Evolutionary conservation across 306 rosid species (phyloP), one percentile per base, ranked within the genome.

Genomic region (Leucaena leucocephala): DNA sequence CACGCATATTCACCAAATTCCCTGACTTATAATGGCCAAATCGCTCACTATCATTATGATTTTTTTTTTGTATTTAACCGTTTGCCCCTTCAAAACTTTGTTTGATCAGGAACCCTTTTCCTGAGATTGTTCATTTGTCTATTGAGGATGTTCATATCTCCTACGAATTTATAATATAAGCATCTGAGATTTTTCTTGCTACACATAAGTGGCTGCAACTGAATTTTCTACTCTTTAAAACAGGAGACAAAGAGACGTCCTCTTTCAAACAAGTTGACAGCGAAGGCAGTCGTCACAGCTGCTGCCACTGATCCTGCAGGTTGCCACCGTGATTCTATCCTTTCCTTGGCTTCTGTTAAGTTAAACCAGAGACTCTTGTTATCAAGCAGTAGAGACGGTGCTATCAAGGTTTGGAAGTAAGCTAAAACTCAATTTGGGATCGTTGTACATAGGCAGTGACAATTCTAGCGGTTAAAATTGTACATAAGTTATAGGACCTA

Each of bases 291-390:
- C 81, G 88, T 95, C 38, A 88, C 97, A 8, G 96, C 97, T 61
- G 98, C 99, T 82, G 98, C 97, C 50, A 91, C 97, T 10, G 99
- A 95, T 83, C 83, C 96, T 46, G 97, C 92, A 17, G 98, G 98
- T 77, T 93, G 97, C 81, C 99, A 95, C 72, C 92, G 96, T 0
- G 99, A 91, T 77, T 91, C 98, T 54, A 48, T 95, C 76, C 83
- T 90, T 22, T 91, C 97, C 7, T 73, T 95, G 91, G 99, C 96
- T 40, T 91, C 97, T 13, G 89, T 95, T n/a, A 93, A 95, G 97
- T 84, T 91, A 86, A 91, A 90, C 84, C 98, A 95, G 74, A 90
- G 97, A 88, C 92, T 90, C 78, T 72, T 95, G 49, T 81, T 93
- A 77, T 95, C 97, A 62, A 87, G 97, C 81, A 80, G 99, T 74